Evolutionary conservation across 1,139 yeast genomes (phyloP), one percentile per base, ranked within the genome.

Genomic region (Taiozyma onychis): DNA sequence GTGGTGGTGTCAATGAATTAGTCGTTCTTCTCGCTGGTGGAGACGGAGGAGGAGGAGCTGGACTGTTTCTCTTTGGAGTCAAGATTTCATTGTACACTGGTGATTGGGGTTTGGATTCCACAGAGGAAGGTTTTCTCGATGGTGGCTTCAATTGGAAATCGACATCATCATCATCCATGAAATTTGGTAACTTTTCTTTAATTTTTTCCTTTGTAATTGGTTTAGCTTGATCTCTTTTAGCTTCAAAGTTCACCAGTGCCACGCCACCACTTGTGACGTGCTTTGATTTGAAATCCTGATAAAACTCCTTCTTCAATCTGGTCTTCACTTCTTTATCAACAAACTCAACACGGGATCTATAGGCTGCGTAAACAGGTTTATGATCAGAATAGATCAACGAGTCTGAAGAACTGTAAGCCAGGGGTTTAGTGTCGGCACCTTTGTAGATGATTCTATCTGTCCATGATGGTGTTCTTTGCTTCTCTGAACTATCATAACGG

Each of bases 381-480:
- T 93, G 99, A 62, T 93, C 99, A 53, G 97, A 89, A 41, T 83
- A 72, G 41, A 70, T 67, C n/a, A 88, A 69, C 6, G 49, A 24
- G 67, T 76, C 76, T 2, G 79, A 76, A 27, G 81, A 76, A 51
- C 80, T 77, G 61, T 87, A 87, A 47, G 80, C 80, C 54, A 81
- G 63, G 47, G 85, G 88, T 39, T 69, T 66, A 28, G 85, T 62
- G 6, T 67, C 66, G n/a, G 71, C 70, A 39, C 87, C 84, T 44
- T 78, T 74, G 63, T 76, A 87, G 48, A 90, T 75, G 44, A 89
- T 81, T 65, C 97, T 75, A 66, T 93, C 99, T 9, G 98, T 91
- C 99, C 99, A 93, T 0, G 98, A 93, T 1, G 99, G 99, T 1
- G 89, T 82, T 58, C 99, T 78, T 60, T 86, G 93, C 67, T 93